phyloP scores from a whole-genome alignment of 495 filamentous ascomycete genomes.

The Tuber indicum region DNA sequence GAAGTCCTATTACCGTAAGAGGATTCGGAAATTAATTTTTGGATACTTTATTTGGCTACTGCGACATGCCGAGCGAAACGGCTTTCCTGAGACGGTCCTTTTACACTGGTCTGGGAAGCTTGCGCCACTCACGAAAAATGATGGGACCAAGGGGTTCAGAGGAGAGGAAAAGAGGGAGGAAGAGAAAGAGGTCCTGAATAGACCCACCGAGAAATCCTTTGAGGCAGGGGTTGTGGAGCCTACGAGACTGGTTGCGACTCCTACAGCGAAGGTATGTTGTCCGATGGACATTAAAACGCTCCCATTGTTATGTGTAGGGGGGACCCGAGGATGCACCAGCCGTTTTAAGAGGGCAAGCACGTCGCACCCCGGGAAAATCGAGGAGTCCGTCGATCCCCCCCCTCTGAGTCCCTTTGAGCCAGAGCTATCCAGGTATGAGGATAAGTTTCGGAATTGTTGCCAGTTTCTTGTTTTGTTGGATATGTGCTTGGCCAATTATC shows the following conservation, averaged over 20 bases:
- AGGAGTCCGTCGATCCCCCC: neutral
- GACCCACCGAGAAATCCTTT: too few relatives aligned
- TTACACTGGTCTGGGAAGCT: neutral
- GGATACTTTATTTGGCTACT: neutral
- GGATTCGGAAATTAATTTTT: neutral
- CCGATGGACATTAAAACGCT: too few relatives aligned
- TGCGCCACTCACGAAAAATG: neutral
- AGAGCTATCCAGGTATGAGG: neutral
- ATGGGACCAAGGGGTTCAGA: neutral
- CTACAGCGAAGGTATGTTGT: too few relatives aligned
- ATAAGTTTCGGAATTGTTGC: slow-evolving; percentile 4
- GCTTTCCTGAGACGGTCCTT: neutral
- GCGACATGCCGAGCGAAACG: neutral
- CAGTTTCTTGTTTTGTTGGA: neutral
- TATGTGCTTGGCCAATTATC: neutral
- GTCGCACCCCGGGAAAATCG: neutral
- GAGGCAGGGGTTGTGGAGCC: too few relatives aligned
- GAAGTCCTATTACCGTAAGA: neutral
- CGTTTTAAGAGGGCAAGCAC: neutral
- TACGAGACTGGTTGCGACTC: too few relatives aligned
- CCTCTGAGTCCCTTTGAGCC: neutral
- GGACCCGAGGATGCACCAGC: too few relatives aligned
- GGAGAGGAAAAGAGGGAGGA: neutral
- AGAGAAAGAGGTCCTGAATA: too few relatives aligned
- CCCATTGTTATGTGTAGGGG: too few relatives aligned